Conservation (phyloP, 2,329 filamentous ascomycete genomes). For the Colletotrichum sp. region DNA sequence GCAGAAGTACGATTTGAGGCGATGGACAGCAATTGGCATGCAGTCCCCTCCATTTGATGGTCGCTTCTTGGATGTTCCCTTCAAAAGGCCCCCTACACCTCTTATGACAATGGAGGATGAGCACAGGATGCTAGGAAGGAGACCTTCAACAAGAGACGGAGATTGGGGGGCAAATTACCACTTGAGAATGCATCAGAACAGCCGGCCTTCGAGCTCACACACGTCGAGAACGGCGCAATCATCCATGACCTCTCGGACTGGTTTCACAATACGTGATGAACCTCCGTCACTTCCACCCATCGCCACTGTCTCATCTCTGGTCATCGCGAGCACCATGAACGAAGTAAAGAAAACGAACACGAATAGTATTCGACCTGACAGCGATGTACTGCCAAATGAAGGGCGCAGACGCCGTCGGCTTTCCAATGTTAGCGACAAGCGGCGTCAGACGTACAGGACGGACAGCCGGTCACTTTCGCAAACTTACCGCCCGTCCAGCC, state of each 20-base stretch:
- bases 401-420: neutral
- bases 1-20: neutral
- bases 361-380: neutral
- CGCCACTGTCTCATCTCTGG: neutral
- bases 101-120: conserved; percentile 17
- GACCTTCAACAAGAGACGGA: neutral
- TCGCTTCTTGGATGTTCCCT: neutral
- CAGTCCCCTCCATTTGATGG: neutral
- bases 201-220: neutral
- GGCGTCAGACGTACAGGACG: neutral
- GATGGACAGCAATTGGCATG: conserved; percentile 10
- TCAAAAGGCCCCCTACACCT: neutral
- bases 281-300: neutral
- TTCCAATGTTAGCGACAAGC: neutral
- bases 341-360: neutral
- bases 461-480: neutral
- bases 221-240: neutral
- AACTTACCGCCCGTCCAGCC: neutral
- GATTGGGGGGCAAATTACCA: neutral
- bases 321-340: neutral
- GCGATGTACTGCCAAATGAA: neutral
- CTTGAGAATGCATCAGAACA: neutral
- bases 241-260: neutral
- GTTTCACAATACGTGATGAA: neutral
- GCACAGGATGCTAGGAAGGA: neutral